These are phyloP conservation scores for Ceratobasidium theobromae DNA, from an alignment of 1,284 basidiomycete species.

Conservation along the genomic window DNA sequence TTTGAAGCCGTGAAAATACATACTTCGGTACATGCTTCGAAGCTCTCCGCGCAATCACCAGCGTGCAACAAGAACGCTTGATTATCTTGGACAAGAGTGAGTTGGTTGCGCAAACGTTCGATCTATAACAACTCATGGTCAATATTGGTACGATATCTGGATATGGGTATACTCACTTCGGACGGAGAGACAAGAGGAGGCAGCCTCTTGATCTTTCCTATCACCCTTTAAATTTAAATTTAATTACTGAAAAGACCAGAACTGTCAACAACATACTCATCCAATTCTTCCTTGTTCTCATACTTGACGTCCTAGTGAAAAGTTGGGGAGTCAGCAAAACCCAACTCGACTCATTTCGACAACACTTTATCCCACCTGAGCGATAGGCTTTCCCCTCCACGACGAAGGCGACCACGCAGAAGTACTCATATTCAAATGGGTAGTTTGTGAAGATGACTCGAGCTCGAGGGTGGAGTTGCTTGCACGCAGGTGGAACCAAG, in stretches of 20 bases:
- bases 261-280: constrained; percentile 39
- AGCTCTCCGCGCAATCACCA: constrained; percentile 95
- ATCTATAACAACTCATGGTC: constrained; percentile 56
- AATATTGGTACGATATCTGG: not conserved
- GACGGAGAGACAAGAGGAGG: constrained; percentile 88
- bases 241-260: not conserved
- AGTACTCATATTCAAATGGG: constrained; percentile 1
- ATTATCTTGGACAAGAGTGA: constrained; percentile 78
- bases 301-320: constrained; percentile 47
- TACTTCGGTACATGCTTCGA: constrained; percentile 87
- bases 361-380: constrained; percentile 52
- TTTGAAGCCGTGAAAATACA: no score
- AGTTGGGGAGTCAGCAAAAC: no score
- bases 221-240: constrained; percentile 55
- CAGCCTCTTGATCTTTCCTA: constrained; percentile 70
- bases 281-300: constrained; percentile 43
- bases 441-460: no score
- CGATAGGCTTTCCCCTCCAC: constrained; percentile 66
- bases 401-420: constrained; percentile 53
- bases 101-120: constrained; percentile 78
- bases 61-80: constrained; percentile 95
- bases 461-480: no score
- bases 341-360: no score
- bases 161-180: constrained; percentile 62
- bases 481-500: not conserved